Conservation (phyloP, 1,139 yeast genomes). For the Debaryomyces coudertii region DNA sequence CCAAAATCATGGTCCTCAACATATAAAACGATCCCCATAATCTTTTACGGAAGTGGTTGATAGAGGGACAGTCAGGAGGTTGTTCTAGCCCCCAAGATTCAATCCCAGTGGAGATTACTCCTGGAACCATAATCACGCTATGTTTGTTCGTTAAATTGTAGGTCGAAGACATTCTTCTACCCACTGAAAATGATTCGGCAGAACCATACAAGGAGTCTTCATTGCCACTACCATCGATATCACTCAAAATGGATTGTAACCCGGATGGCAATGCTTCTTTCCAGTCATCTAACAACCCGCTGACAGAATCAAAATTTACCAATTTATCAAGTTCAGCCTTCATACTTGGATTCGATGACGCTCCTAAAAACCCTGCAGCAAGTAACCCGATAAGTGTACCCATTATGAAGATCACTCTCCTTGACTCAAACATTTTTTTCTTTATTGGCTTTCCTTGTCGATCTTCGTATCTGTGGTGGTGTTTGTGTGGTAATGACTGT, state of each 20-base stretch:
- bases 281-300: constrained; percentile 62
- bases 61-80: constrained; percentile 75
- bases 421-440: constrained; percentile 38
- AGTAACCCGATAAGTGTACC: constrained; percentile 73
- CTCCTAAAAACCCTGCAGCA: constrained; percentile 66
- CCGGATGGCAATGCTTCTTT: constrained; percentile 68
- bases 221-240: constrained; percentile 42
- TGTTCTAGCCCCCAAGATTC: constrained; percentile 83
- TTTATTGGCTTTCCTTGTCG: constrained; percentile 16
- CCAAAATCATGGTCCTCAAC: constrained; percentile 89
- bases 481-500: constrained; percentile 4
- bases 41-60: constrained; percentile 83
- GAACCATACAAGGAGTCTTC: constrained; percentile 50
- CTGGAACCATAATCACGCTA: constrained; percentile 93
- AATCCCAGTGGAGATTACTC: constrained; percentile 92
- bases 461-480: constrained; percentile 1
- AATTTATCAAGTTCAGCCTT: constrained; percentile 54
- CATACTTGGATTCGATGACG: constrained; percentile 44
- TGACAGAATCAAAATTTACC: constrained; percentile 55
- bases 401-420: constrained; percentile 51
- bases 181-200: constrained; percentile 87
- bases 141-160: constrained; percentile 58
- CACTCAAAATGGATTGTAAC: constrained; percentile 61
- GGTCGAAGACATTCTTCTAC: constrained; percentile 59
- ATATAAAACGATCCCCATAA: constrained; percentile 97